Evolutionary conservation across 2,329 filamentous ascomycete species (phyloP).

Genomic region (Claviceps digitariae): DNA sequence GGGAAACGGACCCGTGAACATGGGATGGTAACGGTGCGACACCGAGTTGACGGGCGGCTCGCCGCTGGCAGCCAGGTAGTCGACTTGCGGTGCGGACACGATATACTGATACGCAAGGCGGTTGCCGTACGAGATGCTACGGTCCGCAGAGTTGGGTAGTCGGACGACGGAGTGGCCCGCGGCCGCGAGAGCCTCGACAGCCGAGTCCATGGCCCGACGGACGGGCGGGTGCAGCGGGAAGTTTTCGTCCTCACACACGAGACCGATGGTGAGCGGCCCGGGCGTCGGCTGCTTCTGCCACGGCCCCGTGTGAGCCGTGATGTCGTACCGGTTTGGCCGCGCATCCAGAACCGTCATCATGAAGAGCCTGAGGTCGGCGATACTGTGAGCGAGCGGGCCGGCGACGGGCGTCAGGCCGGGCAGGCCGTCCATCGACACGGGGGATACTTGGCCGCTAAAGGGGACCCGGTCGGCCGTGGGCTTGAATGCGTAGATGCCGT

Average conservation of each 20-base stretch:
- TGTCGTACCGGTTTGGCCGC: conserved; percentile 32
- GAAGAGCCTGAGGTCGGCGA: conserved; percentile 14
- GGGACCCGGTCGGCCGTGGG: conserved; percentile 46
- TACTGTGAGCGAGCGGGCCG: conserved; percentile 28
- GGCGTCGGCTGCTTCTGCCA: conserved; percentile 25
- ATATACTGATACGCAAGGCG: conserved; percentile 6
- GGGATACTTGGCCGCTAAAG: conserved; percentile 11
- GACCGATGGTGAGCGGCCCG: conserved; percentile 29
- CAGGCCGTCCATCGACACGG: conserved; percentile 3
- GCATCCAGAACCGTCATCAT: conserved; percentile 25
- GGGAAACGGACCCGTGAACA: neutral
- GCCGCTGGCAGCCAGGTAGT: neutral
- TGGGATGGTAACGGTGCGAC: neutral
- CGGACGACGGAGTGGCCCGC: conserved; percentile 32
- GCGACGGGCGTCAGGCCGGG: conserved; percentile 21
- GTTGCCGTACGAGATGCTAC: conserved; percentile 1
- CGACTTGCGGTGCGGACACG: neutral
- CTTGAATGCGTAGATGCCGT: conserved; percentile 41
- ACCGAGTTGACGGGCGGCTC: conserved; percentile 1
- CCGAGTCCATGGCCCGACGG: conserved; percentile 27
- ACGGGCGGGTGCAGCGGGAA: conserved; percentile 39
- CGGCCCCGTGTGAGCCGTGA: conserved; percentile 24
- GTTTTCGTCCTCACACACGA: conserved; percentile 31
- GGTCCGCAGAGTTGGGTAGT: conserved; percentile 13
- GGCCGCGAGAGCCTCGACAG: conserved; percentile 21